phyloP scores from a whole-genome alignment of 257 asterid genomes.

The Solanum boliviense region DNA sequence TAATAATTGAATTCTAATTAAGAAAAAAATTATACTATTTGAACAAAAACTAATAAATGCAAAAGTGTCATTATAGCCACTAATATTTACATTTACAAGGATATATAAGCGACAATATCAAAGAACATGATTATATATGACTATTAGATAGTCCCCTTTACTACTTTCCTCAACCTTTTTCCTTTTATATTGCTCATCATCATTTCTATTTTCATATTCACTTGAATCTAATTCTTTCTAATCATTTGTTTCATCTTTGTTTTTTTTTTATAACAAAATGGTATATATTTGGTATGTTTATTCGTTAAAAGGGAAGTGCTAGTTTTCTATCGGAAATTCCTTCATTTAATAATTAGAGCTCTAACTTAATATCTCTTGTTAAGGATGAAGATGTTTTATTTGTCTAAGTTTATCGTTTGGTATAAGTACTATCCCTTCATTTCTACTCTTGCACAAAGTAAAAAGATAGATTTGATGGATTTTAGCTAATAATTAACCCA shows the following conservation, averaged over 20 bases:
- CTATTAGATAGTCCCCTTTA: neutral
- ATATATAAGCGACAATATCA: neutral
- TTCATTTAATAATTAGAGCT: neutral
- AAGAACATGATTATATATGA: neutral
- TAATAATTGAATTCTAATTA: neutral
- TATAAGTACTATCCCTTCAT: neutral
- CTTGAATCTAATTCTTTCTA: neutral
- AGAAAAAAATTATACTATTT: neutral
- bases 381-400: accelerated
- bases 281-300: neutral
- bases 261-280: neutral
- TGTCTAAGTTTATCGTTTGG: accelerated
- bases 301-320: neutral
- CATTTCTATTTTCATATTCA: neutral
- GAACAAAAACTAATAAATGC: neutral
- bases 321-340: neutral
- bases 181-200: neutral
- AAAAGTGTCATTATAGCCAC: neutral
- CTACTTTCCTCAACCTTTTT: neutral
- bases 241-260: neutral
- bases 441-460: neutral
- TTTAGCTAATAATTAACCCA: neutral
- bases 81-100: neutral
- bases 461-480: neutral
- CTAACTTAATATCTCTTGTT: accelerated